phyloP scores from a whole-genome alignment of 1,139 yeast genomes.

The Saccharomyces hybrid region DNA sequence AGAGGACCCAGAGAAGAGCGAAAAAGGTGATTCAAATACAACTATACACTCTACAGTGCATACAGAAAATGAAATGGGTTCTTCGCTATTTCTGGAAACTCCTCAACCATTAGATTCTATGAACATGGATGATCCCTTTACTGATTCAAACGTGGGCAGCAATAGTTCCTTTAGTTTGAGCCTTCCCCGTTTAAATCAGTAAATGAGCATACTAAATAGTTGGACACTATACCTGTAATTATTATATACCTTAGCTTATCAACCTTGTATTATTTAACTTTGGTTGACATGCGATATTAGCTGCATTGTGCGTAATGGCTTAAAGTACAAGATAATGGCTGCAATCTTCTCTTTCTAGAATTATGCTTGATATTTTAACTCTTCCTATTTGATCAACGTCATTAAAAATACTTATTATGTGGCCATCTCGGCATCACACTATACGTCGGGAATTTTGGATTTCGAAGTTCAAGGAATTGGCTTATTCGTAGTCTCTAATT shows the following conservation, averaged over 20 bases:
- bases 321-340: neutral
- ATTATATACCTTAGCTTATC: neutral
- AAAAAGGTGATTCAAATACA: slow-evolving; percentile 1
- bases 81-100: neutral
- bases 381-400: neutral
- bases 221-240: neutral
- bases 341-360: neutral
- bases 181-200: neutral
- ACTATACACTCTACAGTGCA: neutral
- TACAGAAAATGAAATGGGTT: neutral
- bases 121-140: neutral
- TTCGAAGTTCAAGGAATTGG: neutral
- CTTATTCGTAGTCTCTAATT: neutral
- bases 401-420: neutral
- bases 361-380: neutral
- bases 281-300: no score
- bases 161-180: neutral
- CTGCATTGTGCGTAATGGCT: no score
- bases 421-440: neutral
- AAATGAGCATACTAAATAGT: neutral
- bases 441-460: neutral
- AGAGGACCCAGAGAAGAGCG: slow-evolving; percentile 10
- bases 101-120: neutral
- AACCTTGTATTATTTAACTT: neutral
- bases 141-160: neutral